Evolutionary conservation across 441 rosid genomes (phyloP), one percentile per base, ranked within the genome.

Genomic region (Eugenia klotzschiana): DNA sequence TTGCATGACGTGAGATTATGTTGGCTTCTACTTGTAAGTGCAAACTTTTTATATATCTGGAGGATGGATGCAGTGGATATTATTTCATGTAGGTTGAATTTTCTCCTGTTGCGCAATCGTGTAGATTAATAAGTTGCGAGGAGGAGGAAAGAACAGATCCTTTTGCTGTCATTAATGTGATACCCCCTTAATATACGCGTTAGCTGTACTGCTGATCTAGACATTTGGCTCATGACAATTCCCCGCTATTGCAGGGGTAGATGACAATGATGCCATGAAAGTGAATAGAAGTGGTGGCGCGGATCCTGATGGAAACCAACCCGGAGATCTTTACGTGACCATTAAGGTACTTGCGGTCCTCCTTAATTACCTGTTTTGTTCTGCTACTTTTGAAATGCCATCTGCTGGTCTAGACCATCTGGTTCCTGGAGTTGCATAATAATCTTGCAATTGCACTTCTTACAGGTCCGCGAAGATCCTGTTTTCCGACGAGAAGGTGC

Each of bases 401-500:
- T 50, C 74, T 64, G 14, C 57, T 53, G 33, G 40, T 69, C 53
- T 85, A 46, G 29, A 80, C 11, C 29, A 43, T 37, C 83, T 74
- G 40, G 13, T 25, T 23, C 40, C n/a, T 14, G 23, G 52, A 56
- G 81, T 80, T 82, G 54, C 52, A 69, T 23, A 29, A 64, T 26
- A 27, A 53, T 26, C 27, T 80, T 37, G 20, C 43, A n/a, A 23
- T 12, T 85, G 60, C 79, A 41, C 80, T 33, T 79, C 51, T 52
- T 82, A 81, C 84, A 97, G 99, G 98, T 97, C 56, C 94, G 94
- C 49, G 97, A 95, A 88, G 99, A 97, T 88, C 98, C 98, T 57
- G 93, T 97, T 69, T 97, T 97, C 90, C 98, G 98, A 40, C 93
- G 99, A 92, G 97, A 96, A 83, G 98, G 98, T 79, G 91, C 97